phyloP scores from a whole-genome alignment of 2,329 filamentous ascomycete genomes.

The Alternaria novae-zelandiae region DNA sequence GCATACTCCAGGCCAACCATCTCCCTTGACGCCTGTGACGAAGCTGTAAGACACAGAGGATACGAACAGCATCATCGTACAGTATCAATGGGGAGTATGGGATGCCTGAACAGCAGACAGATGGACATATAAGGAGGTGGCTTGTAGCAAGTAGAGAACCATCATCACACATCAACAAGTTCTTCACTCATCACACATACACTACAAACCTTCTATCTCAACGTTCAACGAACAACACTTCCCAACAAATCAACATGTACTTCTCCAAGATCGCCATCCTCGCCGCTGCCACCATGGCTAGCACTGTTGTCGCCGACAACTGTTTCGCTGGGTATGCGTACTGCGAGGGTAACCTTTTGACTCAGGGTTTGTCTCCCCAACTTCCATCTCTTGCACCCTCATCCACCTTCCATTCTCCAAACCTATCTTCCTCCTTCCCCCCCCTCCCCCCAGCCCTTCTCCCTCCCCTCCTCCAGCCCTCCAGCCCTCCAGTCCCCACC shows the following conservation, averaged over 20 bases:
- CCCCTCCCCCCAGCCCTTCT: rapidly evolving
- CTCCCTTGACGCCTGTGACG: neutral
- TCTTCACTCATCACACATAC: neutral
- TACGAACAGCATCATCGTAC: neutral
- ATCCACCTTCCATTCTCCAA: too few species aligned
- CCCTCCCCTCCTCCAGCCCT: neutral
- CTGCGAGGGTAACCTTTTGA: neutral
- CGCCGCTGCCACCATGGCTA: neutral
- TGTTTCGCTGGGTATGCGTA: neutral
- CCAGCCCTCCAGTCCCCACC: neutral
- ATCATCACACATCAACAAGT: neutral
- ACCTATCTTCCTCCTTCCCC: neutral
- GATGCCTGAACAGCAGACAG: neutral
- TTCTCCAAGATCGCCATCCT: neutral
- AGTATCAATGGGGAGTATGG: neutral
- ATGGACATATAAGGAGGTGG: neutral
- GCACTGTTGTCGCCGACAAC: neutral
- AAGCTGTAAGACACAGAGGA: neutral
- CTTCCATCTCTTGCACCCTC: too few species aligned
- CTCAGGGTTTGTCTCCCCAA: neutral
- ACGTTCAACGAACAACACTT: neutral
- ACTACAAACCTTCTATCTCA: neutral
- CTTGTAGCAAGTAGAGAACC: neutral
- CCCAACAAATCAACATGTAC: neutral
- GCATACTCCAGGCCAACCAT: neutral